Percentiles rank a stretch among this genome's conserved stretches.
These are phyloP conservation scores for Pseudevernia furfuracea DNA, from an alignment of 495 filamentous ascomycete species.

Conservation along the genomic window DNA sequence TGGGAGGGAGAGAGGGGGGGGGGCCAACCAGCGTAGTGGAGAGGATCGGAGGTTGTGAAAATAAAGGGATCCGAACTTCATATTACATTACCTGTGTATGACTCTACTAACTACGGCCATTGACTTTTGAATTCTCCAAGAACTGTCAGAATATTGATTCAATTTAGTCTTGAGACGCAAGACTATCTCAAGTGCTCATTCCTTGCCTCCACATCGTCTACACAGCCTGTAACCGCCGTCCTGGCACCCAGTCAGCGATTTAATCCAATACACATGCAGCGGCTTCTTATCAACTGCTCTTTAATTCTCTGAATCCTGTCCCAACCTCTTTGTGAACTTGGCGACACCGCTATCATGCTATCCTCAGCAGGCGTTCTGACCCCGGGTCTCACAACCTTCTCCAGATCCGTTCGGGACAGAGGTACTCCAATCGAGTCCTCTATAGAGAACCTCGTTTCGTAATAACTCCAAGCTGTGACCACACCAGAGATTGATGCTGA, in stretches of 20 bases:
- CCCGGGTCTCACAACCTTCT: constrained; percentile 65
- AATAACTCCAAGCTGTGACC: constrained; percentile 28
- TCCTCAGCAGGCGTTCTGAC: constrained; percentile 43
- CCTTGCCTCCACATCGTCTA: not conserved
- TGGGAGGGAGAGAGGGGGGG: constrained; percentile 33
- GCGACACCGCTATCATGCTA: constrained; percentile 39
- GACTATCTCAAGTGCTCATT: not conserved
- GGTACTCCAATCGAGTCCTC: constrained; percentile 65
- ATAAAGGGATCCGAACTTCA: not conserved
- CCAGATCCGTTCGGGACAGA: constrained; percentile 59
- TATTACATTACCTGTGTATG: too few relatives aligned
- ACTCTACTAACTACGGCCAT: not conserved
- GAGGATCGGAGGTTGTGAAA: constrained; percentile 7
- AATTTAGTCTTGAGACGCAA: not conserved
- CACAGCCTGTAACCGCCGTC: not conserved
- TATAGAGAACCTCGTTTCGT: constrained; percentile 76
- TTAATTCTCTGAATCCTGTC: not conserved
- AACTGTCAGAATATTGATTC: not conserved
- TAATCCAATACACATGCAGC: not conserved
- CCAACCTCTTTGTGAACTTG: not conserved
- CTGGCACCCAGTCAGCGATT: not conserved
- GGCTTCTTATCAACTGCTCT: not conserved
- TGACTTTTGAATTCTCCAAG: not conserved
- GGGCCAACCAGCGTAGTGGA: not conserved
- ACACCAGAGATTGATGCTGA: constrained; percentile 1